Evolutionary conservation across 305 asterid species (phyloP).

Genomic region (Ruellia speciosa): DNA sequence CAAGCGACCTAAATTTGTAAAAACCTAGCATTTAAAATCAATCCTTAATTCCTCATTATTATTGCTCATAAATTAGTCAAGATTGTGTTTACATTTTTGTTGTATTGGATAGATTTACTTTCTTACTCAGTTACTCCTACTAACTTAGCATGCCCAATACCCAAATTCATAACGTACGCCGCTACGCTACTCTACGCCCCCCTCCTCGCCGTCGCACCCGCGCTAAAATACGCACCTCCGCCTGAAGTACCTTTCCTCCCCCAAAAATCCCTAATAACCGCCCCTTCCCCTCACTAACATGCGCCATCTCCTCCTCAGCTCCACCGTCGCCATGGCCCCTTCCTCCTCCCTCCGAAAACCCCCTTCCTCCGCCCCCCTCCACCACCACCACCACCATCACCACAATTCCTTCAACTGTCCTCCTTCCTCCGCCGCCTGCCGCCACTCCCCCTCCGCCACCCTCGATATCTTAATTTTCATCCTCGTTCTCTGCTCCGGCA

Average conservation of each 20-base stretch:
- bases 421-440: conserved; percentile 42
- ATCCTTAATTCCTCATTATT: too few species aligned
- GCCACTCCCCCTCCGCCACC: conserved; percentile 73
- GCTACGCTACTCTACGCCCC: neutral
- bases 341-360: conserved; percentile 26
- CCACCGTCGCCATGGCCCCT: conserved; percentile 16
- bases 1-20: too few species aligned
- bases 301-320: conserved; percentile 29
- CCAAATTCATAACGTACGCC: conserved; percentile 24
- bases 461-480: conserved; percentile 79
- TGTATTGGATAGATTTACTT: too few species aligned
- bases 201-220: conserved; percentile 10
- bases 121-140: too few species aligned
- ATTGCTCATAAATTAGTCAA: neutral
- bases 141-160: too few species aligned
- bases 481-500: conserved; percentile 65
- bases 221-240: conserved; percentile 29
- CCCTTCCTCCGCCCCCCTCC: conserved; percentile 25
- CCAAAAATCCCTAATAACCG: neutral
- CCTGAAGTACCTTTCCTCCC: conserved; percentile 24
- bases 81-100: neutral
- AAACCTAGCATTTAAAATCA: too few species aligned
- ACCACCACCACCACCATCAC: conserved; percentile 19
- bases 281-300: conserved; percentile 25
- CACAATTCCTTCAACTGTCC: conserved; percentile 32